These are phyloP conservation scores for Fusarium metavorans DNA, from an alignment of 2,329 filamentous ascomycete genomes.

Conservation along the genomic window DNA sequence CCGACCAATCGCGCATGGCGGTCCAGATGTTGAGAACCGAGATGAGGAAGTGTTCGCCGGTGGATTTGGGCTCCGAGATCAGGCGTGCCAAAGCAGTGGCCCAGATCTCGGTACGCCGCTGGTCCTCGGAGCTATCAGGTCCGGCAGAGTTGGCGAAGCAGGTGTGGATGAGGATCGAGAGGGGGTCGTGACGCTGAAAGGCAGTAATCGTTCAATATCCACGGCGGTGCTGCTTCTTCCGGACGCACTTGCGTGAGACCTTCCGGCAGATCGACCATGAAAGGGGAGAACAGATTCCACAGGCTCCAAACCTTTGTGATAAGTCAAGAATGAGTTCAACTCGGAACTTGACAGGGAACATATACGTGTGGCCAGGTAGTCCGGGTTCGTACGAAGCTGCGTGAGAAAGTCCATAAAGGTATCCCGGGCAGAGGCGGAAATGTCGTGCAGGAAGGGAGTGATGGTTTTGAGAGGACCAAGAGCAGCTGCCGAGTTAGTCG, in stretches of 20 bases:
- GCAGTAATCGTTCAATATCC: conserved; percentile 84
- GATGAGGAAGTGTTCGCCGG: conserved; percentile 83
- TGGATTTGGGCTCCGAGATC: conserved; percentile 80
- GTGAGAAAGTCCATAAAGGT: conserved; percentile 84
- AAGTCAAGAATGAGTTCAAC: conserved; percentile 80
- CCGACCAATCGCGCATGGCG: conserved; percentile 88
- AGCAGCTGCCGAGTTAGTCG: conserved; percentile 56
- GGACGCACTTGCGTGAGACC: conserved; percentile 60
- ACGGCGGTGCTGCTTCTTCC: conserved; percentile 61
- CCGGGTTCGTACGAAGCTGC: conserved; percentile 85
- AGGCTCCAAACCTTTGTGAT: conserved; percentile 82
- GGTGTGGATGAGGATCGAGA: conserved; percentile 87
- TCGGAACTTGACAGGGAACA: conserved; percentile 81
- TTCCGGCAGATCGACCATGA: conserved; percentile 64
- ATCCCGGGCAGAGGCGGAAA: conserved; percentile 80
- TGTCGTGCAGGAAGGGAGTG: conserved; percentile 74
- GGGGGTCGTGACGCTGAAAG: conserved; percentile 88
- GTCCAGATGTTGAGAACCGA: conserved; percentile 91
- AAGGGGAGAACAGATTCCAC: conserved; percentile 86
- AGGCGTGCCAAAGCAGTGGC: conserved; percentile 87
- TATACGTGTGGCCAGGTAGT: conserved; percentile 87
- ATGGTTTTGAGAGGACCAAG: conserved; percentile 54
- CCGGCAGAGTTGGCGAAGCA: conserved; percentile 89
- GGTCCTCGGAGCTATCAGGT: conserved; percentile 84
- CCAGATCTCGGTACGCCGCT: conserved; percentile 86